These are phyloP conservation scores for Ogataea paradorogensis DNA, from an alignment of 805 yeast species.

Conservation along the genomic window DNA sequence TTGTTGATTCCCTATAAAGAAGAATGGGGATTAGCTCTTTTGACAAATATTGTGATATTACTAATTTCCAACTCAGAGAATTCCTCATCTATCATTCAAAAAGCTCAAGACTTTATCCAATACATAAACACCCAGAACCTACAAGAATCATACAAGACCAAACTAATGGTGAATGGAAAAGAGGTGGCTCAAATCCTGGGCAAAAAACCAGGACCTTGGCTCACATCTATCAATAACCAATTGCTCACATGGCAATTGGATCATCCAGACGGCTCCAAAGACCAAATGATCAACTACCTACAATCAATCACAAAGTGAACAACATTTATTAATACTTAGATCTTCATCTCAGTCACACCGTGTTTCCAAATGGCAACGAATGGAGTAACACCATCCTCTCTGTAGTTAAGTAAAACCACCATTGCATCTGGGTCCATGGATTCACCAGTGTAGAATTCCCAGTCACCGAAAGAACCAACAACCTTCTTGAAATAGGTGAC, in stretches of 20 bases:
- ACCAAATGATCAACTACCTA: slow-evolving; percentile 52
- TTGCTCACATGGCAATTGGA: slow-evolving; percentile 77
- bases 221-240: slow-evolving; percentile 52
- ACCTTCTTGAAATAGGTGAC: slow-evolving; percentile 94
- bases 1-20: slow-evolving; percentile 51
- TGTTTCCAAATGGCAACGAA: slow-evolving; percentile 98
- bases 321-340: slow-evolving; percentile 47
- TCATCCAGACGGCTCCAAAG: slow-evolving; percentile 53
- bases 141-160: slow-evolving; percentile 44
- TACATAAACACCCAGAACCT: slow-evolving; percentile 32
- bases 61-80: slow-evolving; percentile 30
- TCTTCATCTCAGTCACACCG: slow-evolving; percentile 87
- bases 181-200: slow-evolving; percentile 49
- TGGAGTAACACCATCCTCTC: slow-evolving; percentile 99
- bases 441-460: slow-evolving; percentile 99
- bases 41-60: slow-evolving; percentile 20
- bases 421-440: slow-evolving; percentile 99
- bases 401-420: slow-evolving; percentile 97
- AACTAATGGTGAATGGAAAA: slow-evolving; percentile 77
- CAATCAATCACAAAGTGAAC: slow-evolving; percentile 6
- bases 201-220: slow-evolving; percentile 85
- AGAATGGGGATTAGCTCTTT: slow-evolving; percentile 44
- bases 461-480: slow-evolving; percentile 92
- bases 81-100: slow-evolving; percentile 18
- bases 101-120: neutral